phyloP scores from a whole-genome alignment of 257 asterid genomes.

The Echites panduratus region DNA sequence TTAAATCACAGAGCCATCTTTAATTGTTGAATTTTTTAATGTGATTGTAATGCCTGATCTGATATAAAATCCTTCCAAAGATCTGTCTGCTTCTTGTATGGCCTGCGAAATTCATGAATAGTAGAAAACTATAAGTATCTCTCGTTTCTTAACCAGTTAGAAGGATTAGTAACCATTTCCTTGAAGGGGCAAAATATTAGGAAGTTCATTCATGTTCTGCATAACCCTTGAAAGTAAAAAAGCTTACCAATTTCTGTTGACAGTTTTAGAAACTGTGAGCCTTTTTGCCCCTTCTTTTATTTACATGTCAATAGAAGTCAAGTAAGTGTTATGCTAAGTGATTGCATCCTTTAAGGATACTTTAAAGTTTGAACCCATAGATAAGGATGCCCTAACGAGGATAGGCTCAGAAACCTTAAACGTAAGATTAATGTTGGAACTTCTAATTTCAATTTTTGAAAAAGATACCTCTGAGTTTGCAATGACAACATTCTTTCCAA shows the following conservation, averaged over 20 bases:
- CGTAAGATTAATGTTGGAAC: neutral
- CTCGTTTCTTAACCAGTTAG: neutral
- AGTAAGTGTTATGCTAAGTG: neutral
- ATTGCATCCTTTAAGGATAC: neutral
- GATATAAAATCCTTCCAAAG: slow-evolving; percentile 86
- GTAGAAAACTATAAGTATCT: neutral
- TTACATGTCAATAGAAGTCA: neutral
- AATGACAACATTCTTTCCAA: slow-evolving; percentile 77
- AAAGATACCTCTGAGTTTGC: slow-evolving; percentile 76
- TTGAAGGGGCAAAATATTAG: neutral
- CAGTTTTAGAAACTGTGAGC: neutral
- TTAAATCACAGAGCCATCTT: slow-evolving; percentile 79
- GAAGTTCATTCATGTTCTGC: neutral
- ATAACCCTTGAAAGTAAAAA: neutral
- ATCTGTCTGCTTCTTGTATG: slow-evolving; percentile 91
- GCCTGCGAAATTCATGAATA: slow-evolving; percentile 51
- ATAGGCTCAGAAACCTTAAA: neutral
- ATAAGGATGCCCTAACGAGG: neutral
- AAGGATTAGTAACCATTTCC: neutral
- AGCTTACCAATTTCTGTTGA: neutral
- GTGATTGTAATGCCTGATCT: slow-evolving; percentile 76
- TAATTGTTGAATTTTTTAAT: slow-evolving; percentile 63
- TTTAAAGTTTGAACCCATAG: neutral
- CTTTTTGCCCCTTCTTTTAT: neutral
- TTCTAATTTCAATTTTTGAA: neutral